Base-by-base conservation (phyloP, 2,329 filamentous ascomycete genomes). In the Trichoderma cornu-damae region DNA sequence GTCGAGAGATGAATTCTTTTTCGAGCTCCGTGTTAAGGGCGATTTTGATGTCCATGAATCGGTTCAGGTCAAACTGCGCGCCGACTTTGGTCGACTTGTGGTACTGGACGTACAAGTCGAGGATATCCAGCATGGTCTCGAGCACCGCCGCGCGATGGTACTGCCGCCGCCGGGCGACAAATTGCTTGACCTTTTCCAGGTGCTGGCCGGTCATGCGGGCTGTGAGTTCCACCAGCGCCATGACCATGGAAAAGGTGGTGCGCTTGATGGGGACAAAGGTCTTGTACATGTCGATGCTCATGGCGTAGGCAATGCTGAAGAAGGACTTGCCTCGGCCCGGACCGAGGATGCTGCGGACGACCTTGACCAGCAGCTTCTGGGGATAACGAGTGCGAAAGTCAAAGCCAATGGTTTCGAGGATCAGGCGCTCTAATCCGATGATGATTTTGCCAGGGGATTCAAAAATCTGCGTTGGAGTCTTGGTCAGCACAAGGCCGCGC, bases 221-320 rank as follows among this genome's bases (percentile, higher is more conserved):
- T 1, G 92, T 87, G 34, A 97, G 81, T 72, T 96, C 91, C 9
- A 96, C 75, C 62, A 90, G 84, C 8, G 88, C 87, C 66, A 96
- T 82, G 1, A 89, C 90, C 80, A 96, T 86, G 12, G 90, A 88
- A n/a, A 88, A 84, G 0, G 89, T 89, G 0, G 86, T 89, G 66
- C 96, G 90, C 75, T 97, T 97, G 58, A 97, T 79, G 7, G 92
- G 92, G 1, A 90, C 87, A 71, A 94, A 95, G 0, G 94, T 99
- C 68, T 92, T 90, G 74, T 96, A 96, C 46, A 96, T 77, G 72
- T 99, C 94, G 52, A 93, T 82, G 46, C 86, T 88, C 69, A 97
- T 88, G 61, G 87, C 84, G 73, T 91, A 96, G 0, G 90, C 89
- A 0, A 85, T 80, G 14, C 78, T 78, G 28, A 85, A 83, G 60